A percentile compares a stretch with the other conserved stretches of the same genome.
Evolutionary conservation across 2,329 filamentous ascomycete genomes (phyloP).

Genomic region (Zymoseptoria crescenta): DNA sequence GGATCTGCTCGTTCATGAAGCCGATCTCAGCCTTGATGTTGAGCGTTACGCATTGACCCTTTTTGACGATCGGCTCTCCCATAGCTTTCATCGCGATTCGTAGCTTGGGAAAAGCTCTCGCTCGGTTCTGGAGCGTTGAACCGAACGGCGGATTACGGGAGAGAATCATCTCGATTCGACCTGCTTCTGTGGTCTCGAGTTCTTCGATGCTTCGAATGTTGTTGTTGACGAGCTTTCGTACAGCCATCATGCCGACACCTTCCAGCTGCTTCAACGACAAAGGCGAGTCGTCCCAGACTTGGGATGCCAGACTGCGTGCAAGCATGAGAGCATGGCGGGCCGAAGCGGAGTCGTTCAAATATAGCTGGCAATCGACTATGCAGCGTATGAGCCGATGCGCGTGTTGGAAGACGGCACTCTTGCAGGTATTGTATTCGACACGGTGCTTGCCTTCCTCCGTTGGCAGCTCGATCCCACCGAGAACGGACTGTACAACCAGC

Average conservation of each 20-base stretch:
- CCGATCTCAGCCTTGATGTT: slow-evolving; percentile 60
- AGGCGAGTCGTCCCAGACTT: slow-evolving; percentile 73
- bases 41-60: slow-evolving; percentile 45
- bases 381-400: slow-evolving; percentile 64
- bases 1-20: slow-evolving; percentile 59
- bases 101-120: slow-evolving; percentile 65
- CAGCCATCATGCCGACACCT: slow-evolving; percentile 65
- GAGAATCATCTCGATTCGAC: slow-evolving; percentile 67
- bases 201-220: slow-evolving; percentile 63
- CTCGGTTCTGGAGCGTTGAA: slow-evolving; percentile 54
- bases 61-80: slow-evolving; percentile 34
- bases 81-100: slow-evolving; percentile 47
- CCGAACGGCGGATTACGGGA: slow-evolving; percentile 80
- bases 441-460: slow-evolving; percentile 50
- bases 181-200: slow-evolving; percentile 59
- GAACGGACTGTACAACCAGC: slow-evolving; percentile 65
- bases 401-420: slow-evolving; percentile 57
- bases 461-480: slow-evolving; percentile 59
- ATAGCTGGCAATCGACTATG: slow-evolving; percentile 64
- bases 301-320: slow-evolving; percentile 65
- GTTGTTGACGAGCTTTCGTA: slow-evolving; percentile 64
- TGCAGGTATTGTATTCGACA: slow-evolving; percentile 54
- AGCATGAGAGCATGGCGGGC: slow-evolving; percentile 67
- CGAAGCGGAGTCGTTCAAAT: slow-evolving; percentile 56
- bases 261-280: slow-evolving; percentile 78